phyloP scores from a whole-genome alignment of 257 asterid species.

The Pogostemon cablin region DNA sequence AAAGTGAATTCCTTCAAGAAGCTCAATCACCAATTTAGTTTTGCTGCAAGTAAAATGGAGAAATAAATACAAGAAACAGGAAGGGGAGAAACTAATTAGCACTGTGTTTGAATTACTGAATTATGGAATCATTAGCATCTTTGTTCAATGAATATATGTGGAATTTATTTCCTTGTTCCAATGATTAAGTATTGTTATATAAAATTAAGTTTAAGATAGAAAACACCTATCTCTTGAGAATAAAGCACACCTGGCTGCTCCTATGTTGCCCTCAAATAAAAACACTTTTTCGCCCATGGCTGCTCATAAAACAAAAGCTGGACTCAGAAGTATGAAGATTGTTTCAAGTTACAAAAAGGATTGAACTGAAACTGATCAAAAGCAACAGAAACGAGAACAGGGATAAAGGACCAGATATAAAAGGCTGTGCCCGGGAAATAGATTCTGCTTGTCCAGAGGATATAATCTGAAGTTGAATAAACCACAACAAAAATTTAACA shows the following conservation, averaged over 20 bases:
- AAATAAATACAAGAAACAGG: conserved; percentile 24
- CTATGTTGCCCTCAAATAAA: conserved; percentile 71
- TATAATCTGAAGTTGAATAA: conserved; percentile 57
- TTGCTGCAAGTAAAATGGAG: conserved; percentile 60
- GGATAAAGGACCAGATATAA: conserved; percentile 71
- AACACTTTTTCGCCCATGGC: conserved; percentile 75
- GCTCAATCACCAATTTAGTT: conserved; percentile 85
- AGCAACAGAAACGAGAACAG: conserved; percentile 32
- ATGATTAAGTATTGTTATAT: neutral
- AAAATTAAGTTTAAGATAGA: conserved; percentile 24
- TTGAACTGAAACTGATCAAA: conserved; percentile 25
- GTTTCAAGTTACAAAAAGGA: conserved; percentile 1
- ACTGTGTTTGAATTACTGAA: conserved; percentile 23
- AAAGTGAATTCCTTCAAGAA: conserved; percentile 94
- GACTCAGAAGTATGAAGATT: conserved; percentile 32
- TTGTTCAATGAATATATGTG: conserved; percentile 4
- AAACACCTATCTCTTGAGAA: conserved; percentile 28
- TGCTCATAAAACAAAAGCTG: conserved; percentile 48
- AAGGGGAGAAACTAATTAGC: conserved; percentile 15
- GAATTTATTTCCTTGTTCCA: conserved; percentile 4
- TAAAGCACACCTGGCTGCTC: conserved; percentile 83
- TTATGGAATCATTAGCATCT: neutral
- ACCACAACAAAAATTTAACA: conserved; percentile 29
- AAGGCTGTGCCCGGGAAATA: conserved; percentile 62
- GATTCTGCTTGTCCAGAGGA: conserved; percentile 80